Base-by-base conservation (phyloP, 192 early-diverging fungal genomes). In the Backusella luteola region DNA sequence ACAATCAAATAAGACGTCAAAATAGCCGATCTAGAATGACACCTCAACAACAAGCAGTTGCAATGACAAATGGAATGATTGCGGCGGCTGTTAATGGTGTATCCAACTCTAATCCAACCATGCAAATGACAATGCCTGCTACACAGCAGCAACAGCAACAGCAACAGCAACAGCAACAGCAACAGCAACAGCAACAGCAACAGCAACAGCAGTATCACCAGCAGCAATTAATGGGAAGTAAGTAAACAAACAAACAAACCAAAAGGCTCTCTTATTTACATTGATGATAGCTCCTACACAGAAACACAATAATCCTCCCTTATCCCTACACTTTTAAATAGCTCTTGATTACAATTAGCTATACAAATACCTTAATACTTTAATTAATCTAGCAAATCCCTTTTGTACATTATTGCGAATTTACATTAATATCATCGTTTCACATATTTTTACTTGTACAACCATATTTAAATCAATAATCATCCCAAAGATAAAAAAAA, bases 1-100 rank as follows among this genome's bases (percentile, higher is more conserved):
- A 32, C 9, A 23, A 42, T 19, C 76, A 73, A 14, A 71, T 81
- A n/a, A 81, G 75, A 38, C 71, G 76, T 26, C 76, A 77, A 39
- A 77, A 77, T 34, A 75, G 73, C 23, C 59, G 76, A 35, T 42
- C 68, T 5, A 74, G 67, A 46, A 44, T 77, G 73, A 81, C 80
- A 4, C 80, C 80, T n/a, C 80, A 81, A 68, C 80, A 81, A 52
- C 72, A 71, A 23, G 75, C 80, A 34, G 59, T 77, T 2, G 76
- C 76, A 1, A 81, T 81, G 80, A 67, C 76, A 15, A 81, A 73
- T 39, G 73, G 71, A 35, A 81, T 81, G 75, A 77, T 81, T 46
- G 71, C 49, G 23, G 80, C 80, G 5, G 77, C 74, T 75, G 68
- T 81, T 34, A 73, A 76, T 66, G 80, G 76, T 21, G 76, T 69